A percentile compares a stretch with the other conserved stretches of the same genome.
Conservation (phyloP, 78 protist species). For the Dictyostelium discoideum region DNA sequence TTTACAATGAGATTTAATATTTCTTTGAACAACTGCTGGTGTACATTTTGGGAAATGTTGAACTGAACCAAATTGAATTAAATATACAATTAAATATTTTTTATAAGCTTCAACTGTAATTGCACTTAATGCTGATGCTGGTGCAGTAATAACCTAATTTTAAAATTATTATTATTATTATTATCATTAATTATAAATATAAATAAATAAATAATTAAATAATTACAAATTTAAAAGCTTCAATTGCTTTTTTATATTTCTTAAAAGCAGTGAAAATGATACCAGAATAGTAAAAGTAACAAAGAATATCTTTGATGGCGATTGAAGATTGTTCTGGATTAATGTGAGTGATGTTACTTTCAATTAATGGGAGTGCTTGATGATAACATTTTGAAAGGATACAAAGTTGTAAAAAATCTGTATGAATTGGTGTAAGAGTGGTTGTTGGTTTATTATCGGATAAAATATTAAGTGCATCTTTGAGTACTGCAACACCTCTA, state of each 20-base stretch:
- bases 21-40: slow-evolving; percentile 70
- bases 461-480: background rate
- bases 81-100: slow-evolving; percentile 72
- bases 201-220: no score
- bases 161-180: background rate
- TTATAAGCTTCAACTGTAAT: slow-evolving; percentile 90
- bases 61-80: slow-evolving; percentile 70
- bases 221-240: slow-evolving; percentile 64
- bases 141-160: slow-evolving; percentile 78
- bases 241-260: slow-evolving; percentile 80
- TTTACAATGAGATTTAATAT: slow-evolving; percentile 64
- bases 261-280: slow-evolving; percentile 85
- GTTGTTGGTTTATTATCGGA: slow-evolving; percentile 2
- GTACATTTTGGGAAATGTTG: slow-evolving; percentile 75
- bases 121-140: slow-evolving; percentile 84
- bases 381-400: slow-evolving; percentile 74
- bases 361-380: slow-evolving; percentile 46
- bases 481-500: slow-evolving; percentile 45
- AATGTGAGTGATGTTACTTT: slow-evolving; percentile 2
- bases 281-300: slow-evolving; percentile 91
- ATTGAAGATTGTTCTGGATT: slow-evolving; percentile 55
- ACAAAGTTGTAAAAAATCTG: slow-evolving; percentile 61
- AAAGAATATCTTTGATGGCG: slow-evolving; percentile 77
- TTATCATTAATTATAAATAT: background rate
- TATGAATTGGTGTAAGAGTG: slow-evolving; percentile 54